Evolutionary conservation across 306 rosid genomes (phyloP), one percentile per base, ranked within the genome.

Genomic region (Vigna unguiculata): DNA sequence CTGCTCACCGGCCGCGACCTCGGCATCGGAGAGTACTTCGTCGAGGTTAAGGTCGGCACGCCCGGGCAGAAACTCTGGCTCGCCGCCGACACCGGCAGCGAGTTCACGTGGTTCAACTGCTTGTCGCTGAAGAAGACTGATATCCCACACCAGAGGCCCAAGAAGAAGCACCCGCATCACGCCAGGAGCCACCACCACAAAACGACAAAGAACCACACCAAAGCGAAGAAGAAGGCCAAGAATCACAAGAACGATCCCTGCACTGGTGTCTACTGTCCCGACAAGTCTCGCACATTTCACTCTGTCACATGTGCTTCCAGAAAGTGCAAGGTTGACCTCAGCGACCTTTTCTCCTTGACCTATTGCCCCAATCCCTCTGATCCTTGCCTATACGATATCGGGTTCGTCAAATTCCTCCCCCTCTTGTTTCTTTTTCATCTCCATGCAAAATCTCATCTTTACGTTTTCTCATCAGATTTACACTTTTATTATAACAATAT

Each of bases 41-140:
- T 86, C 2, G 55, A 83, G 5, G 83, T 95, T 2, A 71, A 69
- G 57, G 83, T 95, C 1, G 98, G 98, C 5, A 83, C 90, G 4
- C 97, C 98, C 0, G 65, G 74, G 0, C 93, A 90, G 78, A 79
- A 2, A 0, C 82, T 90, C 52, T 49, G 87, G 90, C 55, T 95
- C 58, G 67, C 84, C 16, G 97, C 86, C 0, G 96, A 92, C n/a
- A 85, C 97, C 0, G 98, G 91, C 1, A 92, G 91, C 51, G 97
- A 95, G 12, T 76, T 95, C 51, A 90, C 93, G 1, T 95, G 98
- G 98, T 32, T 89, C 55, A 88, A 87, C 2, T 19, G 53, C 5
- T 7, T 6, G 0, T 9, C 9, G 28, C 24, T 9, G 62, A 16
- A 43, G 15, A 43, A 11, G 45, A 64, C 41, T 2, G 19, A 0